Evolutionary conservation across 495 filamentous ascomycete genomes (phyloP), one percentile per base, ranked within the genome.

Genomic region (Podospora tetraspora): DNA sequence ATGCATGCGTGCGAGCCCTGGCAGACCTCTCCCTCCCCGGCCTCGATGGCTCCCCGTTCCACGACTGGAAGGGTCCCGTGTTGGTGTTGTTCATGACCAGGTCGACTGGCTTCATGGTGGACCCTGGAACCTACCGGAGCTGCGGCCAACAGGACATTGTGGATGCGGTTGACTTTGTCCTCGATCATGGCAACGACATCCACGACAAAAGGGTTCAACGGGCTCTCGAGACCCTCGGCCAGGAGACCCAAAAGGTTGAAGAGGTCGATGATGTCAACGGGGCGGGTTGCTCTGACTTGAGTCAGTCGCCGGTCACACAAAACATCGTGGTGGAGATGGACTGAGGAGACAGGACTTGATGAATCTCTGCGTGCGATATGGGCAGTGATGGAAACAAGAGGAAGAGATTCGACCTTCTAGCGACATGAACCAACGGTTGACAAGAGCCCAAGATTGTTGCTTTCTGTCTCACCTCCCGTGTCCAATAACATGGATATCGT

Each of bases 91-190:
- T 37, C 22, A 68, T 68, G 66, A 68, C 66, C 5, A 21, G 66
- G 9, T 37, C 66, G 12, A 68, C 66, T 1, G 66, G 66, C 3
- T 68, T 68, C 37, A 68, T 68, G 66, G 43, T 68, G 6, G 66
- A 68, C 52, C 66, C 66, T 3, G 66, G 66, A 19, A 23, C 66
- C 10, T 68, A 68, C 19, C 60, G 21, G 11, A 57, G 57, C 25
- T 56, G 22, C 13, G 22, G 56, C 22, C 23, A 32, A 43, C 32
- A 32, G 16, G 66, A 68, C 23, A 37, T 62, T 57, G 22, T 34
- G 24, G 66, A 68, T 34, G 66, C 66, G 1, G 22, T 63, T 11
- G 66, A 68, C 59, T 68, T 68, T 58, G 30, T 68, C 5, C 19
- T 68, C 32, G 66, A 68, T 22, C 27, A 63, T 22, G 66, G 66